Evolutionary conservation across 495 filamentous ascomycete species (phyloP), one percentile per base, ranked within the genome.

Genomic region (Daldinia decipiens): DNA sequence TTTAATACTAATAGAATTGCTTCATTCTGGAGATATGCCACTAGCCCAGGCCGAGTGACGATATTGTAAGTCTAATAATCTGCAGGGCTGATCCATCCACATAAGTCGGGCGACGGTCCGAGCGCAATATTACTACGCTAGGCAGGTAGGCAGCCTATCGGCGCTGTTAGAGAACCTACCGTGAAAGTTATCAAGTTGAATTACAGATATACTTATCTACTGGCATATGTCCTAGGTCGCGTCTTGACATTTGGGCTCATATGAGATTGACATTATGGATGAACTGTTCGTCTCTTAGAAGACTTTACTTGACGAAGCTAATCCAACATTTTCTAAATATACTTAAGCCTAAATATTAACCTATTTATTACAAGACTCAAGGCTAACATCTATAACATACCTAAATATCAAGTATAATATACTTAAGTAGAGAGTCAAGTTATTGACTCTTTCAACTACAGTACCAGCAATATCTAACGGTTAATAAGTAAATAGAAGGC

Each of bases 1-100:
- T 27, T 15, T 15, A 31, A 50, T 21, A 27, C 21, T 29, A 3
- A 12, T n/a, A 39, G 21, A 24, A 26, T 29, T 15, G 4, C 26
- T 51, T 15, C 12, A 52, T 27, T 52, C 1, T 50, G 6, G 11
- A 39, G 40, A 19, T n/a, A 43, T 32, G 31, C 8, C 7, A 32
- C 8, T 32, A 29, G 27, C 27, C 6, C 27, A 5, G 27, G 27
- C 27, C 7, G 0, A 29, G 6, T 29, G 27, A 29, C 6, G 27
- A 29, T 29, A 2, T 0, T 34, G 32, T 34, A 34, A 17, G 40
- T n/a, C n/a, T 21, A 17, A 45, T 5, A 19, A 19, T 2, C n/a
- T 45, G 40, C n/a, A 45, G 40, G n/a, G 8, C 40, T 45, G n/a
- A 45, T 47, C 43, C 43, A 47, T 47, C 43, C 17, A 24, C 43